phyloP scores from a whole-genome alignment of 1,139 yeast genomes.

The Zygotorulaspora mrakii region DNA sequence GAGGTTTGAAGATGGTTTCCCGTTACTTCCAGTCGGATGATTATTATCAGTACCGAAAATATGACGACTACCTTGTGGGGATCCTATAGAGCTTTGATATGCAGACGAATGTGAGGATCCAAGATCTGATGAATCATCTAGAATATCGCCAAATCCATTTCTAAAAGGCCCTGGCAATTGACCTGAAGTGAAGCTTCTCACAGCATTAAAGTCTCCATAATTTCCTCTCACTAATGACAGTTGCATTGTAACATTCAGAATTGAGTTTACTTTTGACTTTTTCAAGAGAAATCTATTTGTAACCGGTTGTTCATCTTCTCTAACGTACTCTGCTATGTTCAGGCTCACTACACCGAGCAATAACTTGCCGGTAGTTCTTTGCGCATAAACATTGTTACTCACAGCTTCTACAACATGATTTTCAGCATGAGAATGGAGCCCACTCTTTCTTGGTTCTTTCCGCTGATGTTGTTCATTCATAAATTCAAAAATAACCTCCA shows the following conservation, averaged over 20 bases:
- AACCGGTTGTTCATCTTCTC: slow-evolving; percentile 46
- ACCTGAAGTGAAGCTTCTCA: slow-evolving; percentile 19
- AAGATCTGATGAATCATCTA: slow-evolving; percentile 21
- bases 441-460: slow-evolving; percentile 7
- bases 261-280: slow-evolving; percentile 78
- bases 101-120: slow-evolving; percentile 19
- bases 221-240: slow-evolving; percentile 46
- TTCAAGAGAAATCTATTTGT: slow-evolving; percentile 65
- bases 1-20: slow-evolving; percentile 8
- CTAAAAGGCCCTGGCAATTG: slow-evolving; percentile 26
- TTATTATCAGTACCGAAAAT: slow-evolving; percentile 5
- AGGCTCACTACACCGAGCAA: slow-evolving; percentile 63
- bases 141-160: slow-evolving; percentile 24
- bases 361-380: slow-evolving; percentile 38
- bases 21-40: slow-evolving; percentile 6
- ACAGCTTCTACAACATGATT: not conserved
- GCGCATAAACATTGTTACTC: slow-evolving; percentile 20
- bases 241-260: slow-evolving; percentile 51
- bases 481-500: slow-evolving; percentile 40
- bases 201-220: slow-evolving; percentile 30
- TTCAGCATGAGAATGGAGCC: slow-evolving; percentile 1
- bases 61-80: slow-evolving; percentile 12
- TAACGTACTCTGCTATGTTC: slow-evolving; percentile 69
- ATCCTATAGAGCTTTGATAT: slow-evolving; percentile 10
- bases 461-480: slow-evolving; percentile 13